A percentile compares a stretch with the other conserved stretches of the same genome.
These are phyloP conservation scores for Vitis riparia DNA, from an alignment of 164 flowering plant species.

Conservation along the genomic window DNA sequence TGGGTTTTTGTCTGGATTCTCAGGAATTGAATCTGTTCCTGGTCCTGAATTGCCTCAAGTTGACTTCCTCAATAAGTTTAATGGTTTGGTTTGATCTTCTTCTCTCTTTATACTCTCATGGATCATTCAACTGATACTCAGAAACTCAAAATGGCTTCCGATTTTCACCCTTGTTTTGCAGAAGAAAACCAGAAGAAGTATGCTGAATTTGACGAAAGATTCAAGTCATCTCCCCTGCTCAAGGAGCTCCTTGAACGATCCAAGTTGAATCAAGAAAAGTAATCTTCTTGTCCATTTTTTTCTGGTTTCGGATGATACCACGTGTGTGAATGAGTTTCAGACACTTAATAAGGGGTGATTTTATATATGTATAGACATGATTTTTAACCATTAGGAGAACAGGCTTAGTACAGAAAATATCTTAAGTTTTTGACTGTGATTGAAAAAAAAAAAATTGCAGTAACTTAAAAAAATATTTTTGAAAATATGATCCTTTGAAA, in stretches of 20 bases:
- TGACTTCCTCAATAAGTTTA: constrained; percentile 61
- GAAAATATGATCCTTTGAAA: too few species aligned
- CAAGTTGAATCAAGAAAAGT: constrained; percentile 76
- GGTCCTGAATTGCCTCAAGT: constrained; percentile 74
- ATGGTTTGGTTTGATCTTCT: constrained; percentile 38
- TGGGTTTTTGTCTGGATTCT: constrained; percentile 64
- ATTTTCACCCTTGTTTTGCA: constrained; percentile 22
- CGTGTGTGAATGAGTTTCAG: too few species aligned
- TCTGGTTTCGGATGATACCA: not conserved
- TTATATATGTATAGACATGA: too few species aligned
- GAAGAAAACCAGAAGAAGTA: constrained; percentile 86
- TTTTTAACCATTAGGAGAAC: too few species aligned
- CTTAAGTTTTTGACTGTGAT: too few species aligned
- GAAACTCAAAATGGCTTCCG: not conserved
- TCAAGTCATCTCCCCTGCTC: constrained; percentile 70
- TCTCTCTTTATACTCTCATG: not conserved
- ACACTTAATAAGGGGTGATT: too few species aligned
- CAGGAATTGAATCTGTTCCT: constrained; percentile 79
- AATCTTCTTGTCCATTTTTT: constrained; percentile 3
- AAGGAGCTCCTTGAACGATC: constrained; percentile 64
- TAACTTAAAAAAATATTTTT: too few species aligned
- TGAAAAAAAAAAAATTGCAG: too few species aligned
- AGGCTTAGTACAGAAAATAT: too few species aligned
- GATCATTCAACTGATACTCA: not conserved
- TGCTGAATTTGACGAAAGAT: constrained; percentile 66